phyloP scores from a whole-genome alignment of 495 filamentous ascomycete genomes.

The Letharia lupina region DNA sequence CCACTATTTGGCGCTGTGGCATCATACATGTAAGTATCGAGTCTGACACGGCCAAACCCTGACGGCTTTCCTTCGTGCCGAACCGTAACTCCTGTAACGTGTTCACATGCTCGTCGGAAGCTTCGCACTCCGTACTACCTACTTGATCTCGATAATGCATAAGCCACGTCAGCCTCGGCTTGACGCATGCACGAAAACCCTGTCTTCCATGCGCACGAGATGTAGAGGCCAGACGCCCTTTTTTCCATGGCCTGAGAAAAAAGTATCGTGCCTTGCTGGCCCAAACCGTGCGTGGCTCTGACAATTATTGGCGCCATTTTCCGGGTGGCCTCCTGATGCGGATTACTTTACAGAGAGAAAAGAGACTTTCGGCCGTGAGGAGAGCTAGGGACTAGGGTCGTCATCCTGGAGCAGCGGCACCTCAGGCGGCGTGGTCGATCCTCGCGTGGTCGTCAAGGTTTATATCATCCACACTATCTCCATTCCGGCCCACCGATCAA shows the following conservation, averaged over 20 bases:
- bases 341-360: neutral
- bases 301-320: neutral
- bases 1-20: slow-evolving; percentile 3
- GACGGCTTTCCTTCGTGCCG: slow-evolving; percentile 20
- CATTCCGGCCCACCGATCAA: slow-evolving; percentile 5
- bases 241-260: neutral
- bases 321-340: neutral
- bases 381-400: slow-evolving; percentile 5
- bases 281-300: slow-evolving; percentile 2
- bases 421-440: slow-evolving; percentile 12
- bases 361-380: neutral
- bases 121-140: slow-evolving; percentile 6
- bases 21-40: slow-evolving; percentile 11
- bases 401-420: slow-evolving; percentile 18
- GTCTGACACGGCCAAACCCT: slow-evolving; percentile 11
- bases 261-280: neutral
- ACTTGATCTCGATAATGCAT: slow-evolving; percentile 8
- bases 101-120: slow-evolving; percentile 7
- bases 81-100: slow-evolving; percentile 18
- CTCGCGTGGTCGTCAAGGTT: slow-evolving; percentile 24
- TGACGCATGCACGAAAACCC: neutral
- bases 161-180: slow-evolving; percentile 10
- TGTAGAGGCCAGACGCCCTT: neutral
- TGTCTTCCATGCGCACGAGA: neutral
- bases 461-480: slow-evolving; percentile 7